Conservation (phyloP, 306 rosid species). For the Abrus pulchellus region DNA sequence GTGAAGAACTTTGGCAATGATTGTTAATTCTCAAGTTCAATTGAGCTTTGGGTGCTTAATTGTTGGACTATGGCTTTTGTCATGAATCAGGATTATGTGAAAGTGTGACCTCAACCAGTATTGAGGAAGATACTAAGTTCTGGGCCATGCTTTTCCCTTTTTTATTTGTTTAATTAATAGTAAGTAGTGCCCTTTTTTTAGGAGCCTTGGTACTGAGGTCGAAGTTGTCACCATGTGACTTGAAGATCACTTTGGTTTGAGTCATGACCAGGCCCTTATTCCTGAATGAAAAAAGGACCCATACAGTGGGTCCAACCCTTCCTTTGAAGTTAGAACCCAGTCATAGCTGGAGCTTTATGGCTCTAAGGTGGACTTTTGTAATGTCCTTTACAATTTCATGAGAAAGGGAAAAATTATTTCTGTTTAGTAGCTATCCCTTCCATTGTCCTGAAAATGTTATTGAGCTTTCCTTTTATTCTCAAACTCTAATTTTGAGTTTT, state of each 20-base stretch:
- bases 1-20: conserved; percentile 2
- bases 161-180: conserved; percentile 9
- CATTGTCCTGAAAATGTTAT: not conserved
- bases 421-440: conserved; percentile 32
- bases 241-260: not conserved
- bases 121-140: conserved; percentile 36
- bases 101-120: conserved; percentile 22
- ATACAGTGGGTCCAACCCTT: conserved; percentile 13
- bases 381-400: conserved; percentile 15
- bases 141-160: not conserved
- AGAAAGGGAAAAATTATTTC: conserved; percentile 3
- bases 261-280: not conserved
- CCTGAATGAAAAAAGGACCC: not conserved
- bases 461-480: conserved; percentile 30
- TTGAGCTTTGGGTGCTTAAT: not conserved
- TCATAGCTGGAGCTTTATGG: not conserved
- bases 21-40: conserved; percentile 19
- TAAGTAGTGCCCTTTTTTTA: not conserved
- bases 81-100: not conserved
- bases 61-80: conserved; percentile 5
- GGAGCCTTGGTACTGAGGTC: not conserved
- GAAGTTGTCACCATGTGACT: conserved; percentile 4
- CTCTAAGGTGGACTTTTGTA: not conserved
- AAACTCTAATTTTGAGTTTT: conserved; percentile 10
- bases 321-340: not conserved